These are phyloP conservation scores for Myriosclerotinia curreyana DNA, from an alignment of 2,329 filamentous ascomycete genomes.

Conservation along the genomic window DNA sequence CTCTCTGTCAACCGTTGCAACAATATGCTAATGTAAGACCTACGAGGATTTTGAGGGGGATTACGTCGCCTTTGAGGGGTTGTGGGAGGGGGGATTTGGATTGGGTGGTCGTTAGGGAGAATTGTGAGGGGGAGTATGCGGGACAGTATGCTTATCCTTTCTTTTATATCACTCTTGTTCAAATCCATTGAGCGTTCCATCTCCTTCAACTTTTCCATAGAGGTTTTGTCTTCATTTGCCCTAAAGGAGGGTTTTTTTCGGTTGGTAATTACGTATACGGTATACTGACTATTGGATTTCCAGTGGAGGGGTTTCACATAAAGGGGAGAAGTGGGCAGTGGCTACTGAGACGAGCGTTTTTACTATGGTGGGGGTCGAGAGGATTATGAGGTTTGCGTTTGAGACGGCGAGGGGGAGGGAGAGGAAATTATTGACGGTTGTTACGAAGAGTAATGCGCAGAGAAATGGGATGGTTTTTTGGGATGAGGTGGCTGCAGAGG, in stretches of 20 bases:
- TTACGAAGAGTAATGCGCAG: slow-evolving; percentile 65
- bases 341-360: slow-evolving; percentile 64
- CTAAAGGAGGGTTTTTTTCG: too few relatives aligned
- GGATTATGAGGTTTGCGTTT: slow-evolving; percentile 62
- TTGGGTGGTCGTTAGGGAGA: slow-evolving; percentile 66
- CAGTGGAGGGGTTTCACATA: slow-evolving; percentile 55
- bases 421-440: slow-evolving; percentile 57
- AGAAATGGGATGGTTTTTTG: slow-evolving; percentile 66
- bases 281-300: neutral
- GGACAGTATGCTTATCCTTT: slow-evolving; percentile 26
- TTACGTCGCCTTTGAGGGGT: slow-evolving; percentile 52
- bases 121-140: slow-evolving; percentile 57
- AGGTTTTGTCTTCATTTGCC: too few relatives aligned
- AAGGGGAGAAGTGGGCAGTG: slow-evolving; percentile 54
- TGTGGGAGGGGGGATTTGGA: slow-evolving; percentile 50
- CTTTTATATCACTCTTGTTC: neutral
- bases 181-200: too few relatives aligned
- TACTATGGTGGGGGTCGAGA: slow-evolving; percentile 56
- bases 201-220: too few relatives aligned
- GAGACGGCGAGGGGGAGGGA: slow-evolving; percentile 52
- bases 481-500: slow-evolving; percentile 60
- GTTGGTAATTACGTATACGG: neutral
- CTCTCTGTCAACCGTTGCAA: slow-evolving; percentile 61
- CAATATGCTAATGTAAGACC: slow-evolving; percentile 66
- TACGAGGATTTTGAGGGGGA: slow-evolving; percentile 56